These are phyloP conservation scores for Cetradonia linearis DNA, from an alignment of 495 filamentous ascomycete species.

Conservation along the genomic window DNA sequence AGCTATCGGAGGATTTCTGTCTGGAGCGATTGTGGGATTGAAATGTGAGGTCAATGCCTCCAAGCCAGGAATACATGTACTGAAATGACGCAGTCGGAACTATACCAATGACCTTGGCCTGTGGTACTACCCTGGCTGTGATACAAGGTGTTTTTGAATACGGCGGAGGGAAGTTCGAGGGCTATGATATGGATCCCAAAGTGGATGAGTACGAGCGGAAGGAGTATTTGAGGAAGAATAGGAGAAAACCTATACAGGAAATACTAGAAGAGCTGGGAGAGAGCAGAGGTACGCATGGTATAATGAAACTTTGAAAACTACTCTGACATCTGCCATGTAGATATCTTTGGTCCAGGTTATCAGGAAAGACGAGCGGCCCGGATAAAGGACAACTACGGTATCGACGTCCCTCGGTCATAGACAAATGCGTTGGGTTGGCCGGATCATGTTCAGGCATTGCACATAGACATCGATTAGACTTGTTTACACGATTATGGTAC, in stretches of 20 bases:
- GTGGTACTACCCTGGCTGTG: slow-evolving; percentile 55
- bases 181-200: slow-evolving; percentile 44
- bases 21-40: slow-evolving; percentile 57
- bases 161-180: slow-evolving; percentile 57
- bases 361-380: slow-evolving; percentile 73
- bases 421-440: background rate
- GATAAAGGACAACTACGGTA: slow-evolving; percentile 82
- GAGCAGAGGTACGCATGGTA: slow-evolving; percentile 59
- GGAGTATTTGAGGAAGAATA: slow-evolving; percentile 60
- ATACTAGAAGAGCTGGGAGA: slow-evolving; percentile 78
- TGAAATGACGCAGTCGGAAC: slow-evolving; percentile 48
- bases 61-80: slow-evolving; percentile 4
- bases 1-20: slow-evolving; percentile 63
- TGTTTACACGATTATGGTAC: background rate
- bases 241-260: slow-evolving; percentile 68
- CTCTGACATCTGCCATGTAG: slow-evolving; percentile 33
- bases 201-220: slow-evolving; percentile 77
- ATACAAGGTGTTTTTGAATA: slow-evolving; percentile 62
- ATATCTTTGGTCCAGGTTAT: slow-evolving; percentile 74
- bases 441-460: background rate
- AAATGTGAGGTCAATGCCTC: slow-evolving; percentile 38
- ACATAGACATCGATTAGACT: background rate
- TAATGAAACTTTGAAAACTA: background rate
- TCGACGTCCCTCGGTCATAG: slow-evolving; percentile 51
- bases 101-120: slow-evolving; percentile 70